Percentiles rank a stretch among this genome's conserved stretches.
Evolutionary conservation across 176 grass and related monocot species (phyloP).

Genomic region (Tuctoria greenei): DNA sequence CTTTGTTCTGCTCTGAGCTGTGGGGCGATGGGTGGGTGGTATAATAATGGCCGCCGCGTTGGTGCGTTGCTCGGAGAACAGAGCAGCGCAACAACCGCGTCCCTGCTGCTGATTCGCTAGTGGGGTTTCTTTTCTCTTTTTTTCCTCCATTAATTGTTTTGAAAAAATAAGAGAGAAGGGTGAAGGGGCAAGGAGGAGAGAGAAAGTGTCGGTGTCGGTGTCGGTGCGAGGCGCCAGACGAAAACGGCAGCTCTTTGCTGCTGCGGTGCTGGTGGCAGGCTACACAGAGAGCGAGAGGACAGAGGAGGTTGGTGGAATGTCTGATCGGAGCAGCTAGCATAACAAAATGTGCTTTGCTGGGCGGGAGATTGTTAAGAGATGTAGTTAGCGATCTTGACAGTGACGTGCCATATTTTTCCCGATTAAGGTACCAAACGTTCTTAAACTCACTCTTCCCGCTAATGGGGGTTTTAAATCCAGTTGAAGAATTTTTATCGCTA

Average conservation of each 20-base stretch:
- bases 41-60: conserved; percentile 32
- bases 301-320: conserved; percentile 25
- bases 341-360: not conserved
- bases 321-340: not conserved
- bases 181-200: too few relatives aligned
- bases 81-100: conserved; percentile 36
- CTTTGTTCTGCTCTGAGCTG: conserved; percentile 4
- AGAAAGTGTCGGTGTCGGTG: conserved; percentile 37
- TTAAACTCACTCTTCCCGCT: too few relatives aligned
- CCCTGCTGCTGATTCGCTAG: not conserved
- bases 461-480: too few relatives aligned
- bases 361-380: not conserved
- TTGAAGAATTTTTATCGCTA: too few relatives aligned
- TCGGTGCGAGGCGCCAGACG: not conserved
- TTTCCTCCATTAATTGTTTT: too few relatives aligned
- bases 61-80: conserved; percentile 32
- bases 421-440: too few relatives aligned
- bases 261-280: not conserved
- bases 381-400: not conserved
- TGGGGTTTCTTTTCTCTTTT: not conserved
- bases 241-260: not conserved
- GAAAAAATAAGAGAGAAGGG: too few relatives aligned
- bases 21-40: conserved; percentile 5
- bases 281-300: not conserved
- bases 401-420: not conserved